Percentiles rank a stretch among this genome's conserved stretches.
Conservation (phyloP, 1,284 basidiomycete species). For the Ustilago bromivora region DNA sequence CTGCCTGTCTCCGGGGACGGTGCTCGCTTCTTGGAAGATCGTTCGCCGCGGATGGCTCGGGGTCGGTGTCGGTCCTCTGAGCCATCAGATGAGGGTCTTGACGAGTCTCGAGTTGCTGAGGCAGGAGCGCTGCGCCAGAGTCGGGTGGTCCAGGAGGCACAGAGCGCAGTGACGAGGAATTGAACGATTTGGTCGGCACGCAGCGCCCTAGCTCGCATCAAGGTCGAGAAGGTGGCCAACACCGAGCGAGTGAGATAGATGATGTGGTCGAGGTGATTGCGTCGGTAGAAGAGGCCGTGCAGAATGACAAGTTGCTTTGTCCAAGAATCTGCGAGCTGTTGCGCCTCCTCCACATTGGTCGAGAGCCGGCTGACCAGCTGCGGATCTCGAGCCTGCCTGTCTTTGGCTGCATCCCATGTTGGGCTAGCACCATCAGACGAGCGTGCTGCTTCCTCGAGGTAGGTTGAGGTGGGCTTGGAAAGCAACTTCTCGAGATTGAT, state of each 20-base stretch:
- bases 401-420: conserved; percentile 34
- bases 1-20: conserved; percentile 37
- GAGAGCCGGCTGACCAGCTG: conserved; percentile 29
- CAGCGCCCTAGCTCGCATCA: conserved; percentile 46
- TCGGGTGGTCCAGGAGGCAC: conserved; percentile 59
- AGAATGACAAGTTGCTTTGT: conserved; percentile 53
- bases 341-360: conserved; percentile 23
- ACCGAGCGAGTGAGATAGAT: conserved; percentile 54
- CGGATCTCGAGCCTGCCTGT: conserved; percentile 28
- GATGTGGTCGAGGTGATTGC: conserved; percentile 46
- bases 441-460: conserved; percentile 29
- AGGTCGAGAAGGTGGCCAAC: conserved; percentile 43
- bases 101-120: conserved; percentile 25
- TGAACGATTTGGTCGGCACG: conserved; percentile 62
- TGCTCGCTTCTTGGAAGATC: conserved; percentile 34
- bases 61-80: conserved; percentile 47
- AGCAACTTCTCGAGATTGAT: conserved; percentile 80
- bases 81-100: conserved; percentile 26
- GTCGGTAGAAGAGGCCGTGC: conserved; percentile 60
- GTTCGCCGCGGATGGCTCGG: conserved; percentile 75
- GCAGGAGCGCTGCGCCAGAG: conserved; percentile 51
- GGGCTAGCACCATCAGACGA: conserved; percentile 15
- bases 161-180: conserved; percentile 58
- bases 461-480: conserved; percentile 47
- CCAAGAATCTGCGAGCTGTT: conserved; percentile 35